Percentiles rank a stretch among this genome's conserved stretches.
These are phyloP conservation scores for Oryza meyeriana DNA, from an alignment of 176 grass and related monocot genomes.

Conservation along the genomic window DNA sequence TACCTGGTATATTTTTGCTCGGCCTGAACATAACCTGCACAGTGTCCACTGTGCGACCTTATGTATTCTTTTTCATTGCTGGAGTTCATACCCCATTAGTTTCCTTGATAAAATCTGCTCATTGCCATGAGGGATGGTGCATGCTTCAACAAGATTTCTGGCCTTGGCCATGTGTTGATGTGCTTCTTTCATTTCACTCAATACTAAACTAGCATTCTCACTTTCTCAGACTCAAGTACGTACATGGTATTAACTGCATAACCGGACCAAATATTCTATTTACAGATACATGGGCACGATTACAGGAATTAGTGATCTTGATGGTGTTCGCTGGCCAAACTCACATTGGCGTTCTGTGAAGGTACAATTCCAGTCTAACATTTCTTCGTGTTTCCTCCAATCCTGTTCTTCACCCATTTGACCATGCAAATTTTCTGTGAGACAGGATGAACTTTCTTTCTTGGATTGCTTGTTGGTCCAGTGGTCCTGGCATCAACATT, in stretches of 20 bases:
- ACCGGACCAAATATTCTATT: conserved; percentile 1
- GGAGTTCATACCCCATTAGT: background rate
- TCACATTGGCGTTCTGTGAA: conserved; percentile 99
- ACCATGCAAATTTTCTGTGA: conserved; percentile 9
- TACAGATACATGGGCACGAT: conserved; percentile 98
- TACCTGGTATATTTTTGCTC: background rate
- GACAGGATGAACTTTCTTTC: background rate
- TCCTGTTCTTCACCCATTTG: conserved; percentile 13
- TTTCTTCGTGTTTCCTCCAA: background rate
- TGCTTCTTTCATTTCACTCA: background rate
- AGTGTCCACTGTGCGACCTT: background rate
- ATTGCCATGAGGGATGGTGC: background rate
- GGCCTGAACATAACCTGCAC: background rate
- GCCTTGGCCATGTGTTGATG: background rate
- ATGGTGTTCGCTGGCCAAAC: conserved; percentile 84
- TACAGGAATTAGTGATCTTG: conserved; percentile 93
- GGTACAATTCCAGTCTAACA: conserved; percentile 32
- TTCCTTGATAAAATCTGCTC: background rate
- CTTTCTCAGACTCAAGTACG: background rate
- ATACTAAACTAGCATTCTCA: background rate
- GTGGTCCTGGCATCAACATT: background rate
- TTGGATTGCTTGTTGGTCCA: background rate
- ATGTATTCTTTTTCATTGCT: background rate
- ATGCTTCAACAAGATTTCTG: background rate
- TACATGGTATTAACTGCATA: background rate